A percentile compares a stretch with the other conserved stretches of the same genome.
These are phyloP conservation scores for Elymus sibiricus DNA, from an alignment of 176 grass and related monocot genomes.

Conservation along the genomic window DNA sequence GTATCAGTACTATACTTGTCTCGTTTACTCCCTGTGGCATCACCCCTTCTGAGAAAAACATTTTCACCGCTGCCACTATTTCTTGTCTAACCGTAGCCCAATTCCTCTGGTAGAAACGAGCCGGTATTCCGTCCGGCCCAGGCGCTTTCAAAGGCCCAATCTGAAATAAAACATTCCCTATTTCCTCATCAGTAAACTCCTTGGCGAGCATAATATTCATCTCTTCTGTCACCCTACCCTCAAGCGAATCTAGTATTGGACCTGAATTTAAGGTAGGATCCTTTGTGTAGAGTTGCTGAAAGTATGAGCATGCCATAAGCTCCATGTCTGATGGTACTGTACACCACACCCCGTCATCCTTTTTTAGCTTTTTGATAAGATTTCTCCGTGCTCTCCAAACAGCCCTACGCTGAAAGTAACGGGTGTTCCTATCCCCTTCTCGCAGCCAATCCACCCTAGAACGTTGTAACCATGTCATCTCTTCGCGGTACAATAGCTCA, in stretches of 20 bases:
- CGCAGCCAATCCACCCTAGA: not conserved
- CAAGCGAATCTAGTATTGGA: not conserved
- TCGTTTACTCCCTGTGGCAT: not conserved
- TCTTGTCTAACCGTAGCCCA: not conserved
- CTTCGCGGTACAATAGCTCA: not conserved
- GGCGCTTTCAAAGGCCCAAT: not conserved
- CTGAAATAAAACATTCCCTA: not conserved
- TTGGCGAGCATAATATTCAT: not conserved
- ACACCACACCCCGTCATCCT: not conserved
- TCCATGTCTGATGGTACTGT: not conserved
- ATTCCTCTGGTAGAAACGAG: not conserved
- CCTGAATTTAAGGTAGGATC: not conserved
- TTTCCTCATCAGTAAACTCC: not conserved
- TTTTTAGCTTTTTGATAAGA: not conserved
- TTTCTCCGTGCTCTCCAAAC: not conserved
- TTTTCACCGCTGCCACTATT: not conserved
- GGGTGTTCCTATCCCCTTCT: not conserved
- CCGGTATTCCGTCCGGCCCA: not conserved
- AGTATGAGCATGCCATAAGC: not conserved
- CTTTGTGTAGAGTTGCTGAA: not conserved
- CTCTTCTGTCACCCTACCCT: not conserved
- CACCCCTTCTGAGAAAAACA: fast-evolving
- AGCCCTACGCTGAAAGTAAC: not conserved
- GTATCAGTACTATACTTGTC: not conserved
- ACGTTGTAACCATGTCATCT: not conserved